Evolutionary conservation across 73 alveolate species (phyloP).

Genomic region (Strombidium stylifer): DNA sequence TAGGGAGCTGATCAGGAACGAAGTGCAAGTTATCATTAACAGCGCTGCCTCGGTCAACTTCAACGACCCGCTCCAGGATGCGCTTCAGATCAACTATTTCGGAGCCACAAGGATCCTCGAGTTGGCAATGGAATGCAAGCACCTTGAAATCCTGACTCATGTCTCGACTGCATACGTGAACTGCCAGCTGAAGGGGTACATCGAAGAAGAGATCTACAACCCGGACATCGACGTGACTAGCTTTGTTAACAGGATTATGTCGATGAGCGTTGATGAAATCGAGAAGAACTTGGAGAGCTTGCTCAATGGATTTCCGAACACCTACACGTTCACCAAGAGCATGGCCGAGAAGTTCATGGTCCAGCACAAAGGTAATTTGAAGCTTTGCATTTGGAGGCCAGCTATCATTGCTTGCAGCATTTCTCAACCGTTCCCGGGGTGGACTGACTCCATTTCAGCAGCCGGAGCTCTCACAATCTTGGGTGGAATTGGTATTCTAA

Average conservation of each 20-base stretch:
- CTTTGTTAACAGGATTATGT: constrained; percentile 51
- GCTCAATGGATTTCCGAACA: constrained; percentile 79
- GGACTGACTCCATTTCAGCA: constrained; percentile 92
- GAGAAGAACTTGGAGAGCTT: constrained; percentile 59
- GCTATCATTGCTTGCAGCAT: constrained; percentile 78
- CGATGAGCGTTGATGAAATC: constrained; percentile 57
- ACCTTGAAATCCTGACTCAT: constrained; percentile 32
- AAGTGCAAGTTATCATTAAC: constrained; percentile 47
- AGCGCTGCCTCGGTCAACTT: constrained; percentile 63
- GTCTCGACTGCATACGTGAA: constrained; percentile 60
- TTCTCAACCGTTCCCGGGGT: constrained; percentile 87
- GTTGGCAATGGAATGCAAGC: constrained; percentile 32
- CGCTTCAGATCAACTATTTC: constrained; percentile 34
- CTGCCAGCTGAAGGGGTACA: constrained; percentile 37
- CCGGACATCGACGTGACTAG: constrained; percentile 29
- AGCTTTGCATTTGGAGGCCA: constrained; percentile 75
- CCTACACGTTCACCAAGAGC: constrained; percentile 89
- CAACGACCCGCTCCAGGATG: constrained; percentile 32
- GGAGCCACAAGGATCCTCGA: constrained; percentile 41
- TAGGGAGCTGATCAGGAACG: background rate
- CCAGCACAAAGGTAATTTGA: constrained; percentile 61
- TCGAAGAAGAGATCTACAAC: constrained; percentile 83
- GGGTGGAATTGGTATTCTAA: constrained; percentile 66
- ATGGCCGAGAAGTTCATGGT: constrained; percentile 70
- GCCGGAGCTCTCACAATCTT: constrained; percentile 79